Percentiles rank a stretch among this genome's conserved stretches.
Evolutionary conservation across 805 yeast genomes (phyloP).

Genomic region (Cyberlindnera suaveolens): DNA sequence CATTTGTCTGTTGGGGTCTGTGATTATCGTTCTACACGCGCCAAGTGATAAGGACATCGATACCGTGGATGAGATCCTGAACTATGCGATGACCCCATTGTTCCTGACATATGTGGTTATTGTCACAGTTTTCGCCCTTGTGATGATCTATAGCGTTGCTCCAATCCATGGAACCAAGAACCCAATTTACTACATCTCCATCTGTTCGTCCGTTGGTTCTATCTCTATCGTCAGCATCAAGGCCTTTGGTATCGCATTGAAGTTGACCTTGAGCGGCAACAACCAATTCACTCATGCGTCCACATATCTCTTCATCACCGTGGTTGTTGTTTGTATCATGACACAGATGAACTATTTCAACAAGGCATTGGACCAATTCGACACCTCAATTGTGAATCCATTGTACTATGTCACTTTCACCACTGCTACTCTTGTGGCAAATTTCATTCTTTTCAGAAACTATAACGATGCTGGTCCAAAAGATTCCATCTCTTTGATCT

Average conservation of each 20-base stretch:
- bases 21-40: slow-evolving; percentile 83
- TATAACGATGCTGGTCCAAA: slow-evolving; percentile 79
- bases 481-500: slow-evolving; percentile 71
- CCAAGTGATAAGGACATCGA: slow-evolving; percentile 89
- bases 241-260: slow-evolving; percentile 89
- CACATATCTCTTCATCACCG: slow-evolving; percentile 73
- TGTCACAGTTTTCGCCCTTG: slow-evolving; percentile 62
- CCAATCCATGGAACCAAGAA: slow-evolving; percentile 74
- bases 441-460: slow-evolving; percentile 79
- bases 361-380: slow-evolving; percentile 89
- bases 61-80: slow-evolving; percentile 82
- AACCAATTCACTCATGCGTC: slow-evolving; percentile 84
- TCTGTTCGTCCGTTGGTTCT: slow-evolving; percentile 86
- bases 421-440: slow-evolving; percentile 79
- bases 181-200: slow-evolving; percentile 85
- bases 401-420: slow-evolving; percentile 88
- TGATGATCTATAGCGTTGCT: slow-evolving; percentile 79
- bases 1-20: slow-evolving; percentile 80
- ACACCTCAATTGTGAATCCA: slow-evolving; percentile 88
- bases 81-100: slow-evolving; percentile 72
- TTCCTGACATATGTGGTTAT: slow-evolving; percentile 59
- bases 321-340: slow-evolving; percentile 74
- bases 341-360: slow-evolving; percentile 94
- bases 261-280: slow-evolving; percentile 75
- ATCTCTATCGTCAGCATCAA: slow-evolving; percentile 88